A percentile compares a stretch with the other conserved stretches of the same genome.
These are phyloP conservation scores for Protostelium mycophagum DNA, from an alignment of 78 protist genomes.

Conservation along the genomic window DNA sequence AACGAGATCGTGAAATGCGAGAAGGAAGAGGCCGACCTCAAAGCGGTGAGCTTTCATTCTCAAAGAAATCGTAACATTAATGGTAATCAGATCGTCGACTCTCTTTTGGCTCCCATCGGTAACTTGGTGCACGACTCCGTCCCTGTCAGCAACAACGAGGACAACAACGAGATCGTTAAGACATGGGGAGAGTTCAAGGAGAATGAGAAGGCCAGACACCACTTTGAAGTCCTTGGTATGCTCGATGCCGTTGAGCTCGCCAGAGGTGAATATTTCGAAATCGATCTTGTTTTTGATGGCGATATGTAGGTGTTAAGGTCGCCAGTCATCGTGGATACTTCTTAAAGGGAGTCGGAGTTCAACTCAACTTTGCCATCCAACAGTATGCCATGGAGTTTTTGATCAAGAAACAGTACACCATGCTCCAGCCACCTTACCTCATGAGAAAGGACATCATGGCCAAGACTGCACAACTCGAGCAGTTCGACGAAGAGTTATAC, in stretches of 20 bases:
- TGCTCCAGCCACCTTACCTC: slow-evolving; percentile 94
- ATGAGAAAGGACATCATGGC: slow-evolving; percentile 90
- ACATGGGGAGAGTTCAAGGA: slow-evolving; percentile 70
- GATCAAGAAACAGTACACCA: slow-evolving; percentile 53
- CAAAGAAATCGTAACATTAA: slow-evolving; percentile 11
- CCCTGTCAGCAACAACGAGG: slow-evolving; percentile 81
- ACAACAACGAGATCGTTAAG: slow-evolving; percentile 44
- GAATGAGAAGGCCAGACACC: slow-evolving; percentile 42
- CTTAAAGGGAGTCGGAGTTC: slow-evolving; percentile 84
- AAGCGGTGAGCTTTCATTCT: too few species aligned
- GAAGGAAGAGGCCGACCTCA: slow-evolving; percentile 13
- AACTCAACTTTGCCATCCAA: slow-evolving; percentile 88
- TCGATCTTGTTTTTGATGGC: neutral
- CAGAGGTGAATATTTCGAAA: slow-evolving; percentile 30
- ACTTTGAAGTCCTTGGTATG: slow-evolving; percentile 80
- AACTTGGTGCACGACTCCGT: slow-evolving; percentile 91
- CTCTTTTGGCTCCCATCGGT: slow-evolving; percentile 67
- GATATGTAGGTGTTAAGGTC: slow-evolving; percentile 31
- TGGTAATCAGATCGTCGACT: slow-evolving; percentile 32
- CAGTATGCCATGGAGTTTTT: slow-evolving; percentile 78
- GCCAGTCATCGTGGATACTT: slow-evolving; percentile 96
- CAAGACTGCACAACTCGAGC: slow-evolving; percentile 94
- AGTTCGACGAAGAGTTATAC: slow-evolving; percentile 99
- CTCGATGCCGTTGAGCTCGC: slow-evolving; percentile 80
- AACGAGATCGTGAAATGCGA: slow-evolving; percentile 10